Evolutionary conservation across 352 stramenopile genomes (phyloP).

Genomic region (Phytophthora pisi): DNA sequence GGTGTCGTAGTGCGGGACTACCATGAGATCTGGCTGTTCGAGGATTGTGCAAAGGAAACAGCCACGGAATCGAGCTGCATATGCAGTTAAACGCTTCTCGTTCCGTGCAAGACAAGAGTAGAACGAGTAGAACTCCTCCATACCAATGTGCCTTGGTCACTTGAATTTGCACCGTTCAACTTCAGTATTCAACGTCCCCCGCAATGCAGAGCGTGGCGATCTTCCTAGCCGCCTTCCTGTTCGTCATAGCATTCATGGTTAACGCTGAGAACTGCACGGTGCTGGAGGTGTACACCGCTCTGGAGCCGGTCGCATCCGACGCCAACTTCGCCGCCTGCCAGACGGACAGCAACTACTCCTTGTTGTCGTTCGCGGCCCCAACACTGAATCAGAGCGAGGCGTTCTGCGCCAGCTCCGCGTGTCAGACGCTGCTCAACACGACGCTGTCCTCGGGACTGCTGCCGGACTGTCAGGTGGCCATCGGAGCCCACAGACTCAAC

Average conservation of each 20-base stretch:
- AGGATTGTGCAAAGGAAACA: not conserved
- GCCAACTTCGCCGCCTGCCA: constrained; percentile 22
- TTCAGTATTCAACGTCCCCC: not conserved
- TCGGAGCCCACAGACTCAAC: constrained; percentile 12
- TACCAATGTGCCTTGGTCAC: constrained; percentile 1
- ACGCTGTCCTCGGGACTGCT: constrained; percentile 13
- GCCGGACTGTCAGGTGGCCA: constrained; percentile 24
- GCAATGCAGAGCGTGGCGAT: constrained; percentile 6
- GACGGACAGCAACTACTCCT: constrained; percentile 31
- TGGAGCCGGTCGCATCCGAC: constrained; percentile 12
- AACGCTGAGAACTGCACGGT: constrained; percentile 25
- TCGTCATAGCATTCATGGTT: not conserved
- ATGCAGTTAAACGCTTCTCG: not conserved
- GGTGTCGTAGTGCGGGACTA: not conserved
- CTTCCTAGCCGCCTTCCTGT: constrained; percentile 9
- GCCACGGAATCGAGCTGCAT: not conserved
- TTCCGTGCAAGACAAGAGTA: too few relatives aligned
- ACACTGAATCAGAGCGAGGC: constrained; percentile 11
- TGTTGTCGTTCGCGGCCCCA: constrained; percentile 10
- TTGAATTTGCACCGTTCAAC: constrained; percentile 9
- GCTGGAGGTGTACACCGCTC: not conserved
- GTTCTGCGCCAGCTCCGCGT: constrained; percentile 32
- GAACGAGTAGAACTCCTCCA: too few relatives aligned
- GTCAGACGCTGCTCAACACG: constrained; percentile 21
- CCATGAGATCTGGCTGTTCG: constrained; percentile 4